A percentile compares a stretch with the other conserved stretches of the same genome.
phyloP scores from a whole-genome alignment of 371 early-diverging fungal genomes.

The Nosema granulosis region DNA sequence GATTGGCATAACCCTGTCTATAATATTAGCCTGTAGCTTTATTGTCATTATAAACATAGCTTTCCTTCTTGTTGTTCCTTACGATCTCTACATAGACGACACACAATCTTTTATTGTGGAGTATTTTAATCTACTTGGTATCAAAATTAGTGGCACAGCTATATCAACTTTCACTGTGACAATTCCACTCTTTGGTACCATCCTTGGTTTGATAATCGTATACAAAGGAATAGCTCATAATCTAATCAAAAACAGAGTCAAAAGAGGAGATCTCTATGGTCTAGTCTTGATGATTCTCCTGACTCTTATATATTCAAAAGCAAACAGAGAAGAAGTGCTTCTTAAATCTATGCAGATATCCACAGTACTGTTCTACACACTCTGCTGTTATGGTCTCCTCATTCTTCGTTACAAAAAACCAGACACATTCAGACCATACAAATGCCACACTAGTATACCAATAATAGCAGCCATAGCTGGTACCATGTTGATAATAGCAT shows the following conservation, averaged over 20 bases:
- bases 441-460: neutral
- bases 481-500: neutral
- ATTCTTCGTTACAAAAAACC: neutral
- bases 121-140: neutral
- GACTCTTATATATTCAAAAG: neutral
- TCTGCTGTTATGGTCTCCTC: neutral
- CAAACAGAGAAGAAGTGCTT: neutral
- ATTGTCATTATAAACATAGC: neutral
- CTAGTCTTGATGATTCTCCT: neutral
- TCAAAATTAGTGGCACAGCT: neutral
- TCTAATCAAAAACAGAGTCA: neutral
- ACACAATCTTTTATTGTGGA: neutral
- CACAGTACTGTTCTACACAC: neutral
- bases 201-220: neutral
- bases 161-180: neutral
- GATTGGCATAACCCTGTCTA: slow-evolving; percentile 15
- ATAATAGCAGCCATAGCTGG: neutral
- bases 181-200: neutral
- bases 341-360: neutral
- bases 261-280: neutral
- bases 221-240: neutral
- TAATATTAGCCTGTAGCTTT: neutral
- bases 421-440: neutral
- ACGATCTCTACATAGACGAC: neutral
- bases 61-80: neutral